These are phyloP conservation scores for Fusarium bactridioides DNA, from an alignment of 2,329 filamentous ascomycete genomes.

Conservation along the genomic window DNA sequence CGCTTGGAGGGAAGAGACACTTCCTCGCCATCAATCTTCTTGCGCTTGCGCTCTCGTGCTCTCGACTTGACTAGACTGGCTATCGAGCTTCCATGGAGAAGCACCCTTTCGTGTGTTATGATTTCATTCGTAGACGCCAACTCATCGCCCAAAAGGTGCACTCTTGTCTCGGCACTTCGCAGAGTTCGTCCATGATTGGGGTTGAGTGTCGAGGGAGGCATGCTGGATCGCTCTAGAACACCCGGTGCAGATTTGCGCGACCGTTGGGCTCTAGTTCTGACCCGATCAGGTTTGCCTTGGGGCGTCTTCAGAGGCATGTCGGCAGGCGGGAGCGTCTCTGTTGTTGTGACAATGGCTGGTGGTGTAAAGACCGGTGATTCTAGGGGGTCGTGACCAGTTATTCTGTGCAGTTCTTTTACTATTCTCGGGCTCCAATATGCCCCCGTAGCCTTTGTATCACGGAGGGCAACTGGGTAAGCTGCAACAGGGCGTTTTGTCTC, in stretches of 20 bases:
- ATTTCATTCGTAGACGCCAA: not conserved
- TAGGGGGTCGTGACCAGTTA: conserved; percentile 41
- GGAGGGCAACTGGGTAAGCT: conserved; percentile 52
- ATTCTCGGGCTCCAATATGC: conserved; percentile 57
- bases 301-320: conserved; percentile 1
- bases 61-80: conserved; percentile 60
- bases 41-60: conserved; percentile 56
- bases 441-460: conserved; percentile 56
- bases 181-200: conserved; percentile 48
- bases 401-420: conserved; percentile 48
- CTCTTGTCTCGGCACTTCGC: conserved; percentile 27
- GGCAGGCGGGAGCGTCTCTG: not conserved
- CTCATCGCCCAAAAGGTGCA: not conserved
- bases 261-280: conserved; percentile 43
- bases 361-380: conserved; percentile 30
- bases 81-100: conserved; percentile 52
- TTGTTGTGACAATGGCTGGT: not conserved
- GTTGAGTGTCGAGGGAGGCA: conserved; percentile 47
- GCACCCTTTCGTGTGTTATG: conserved; percentile 13
- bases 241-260: conserved; percentile 53
- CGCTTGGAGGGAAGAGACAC: conserved; percentile 36
- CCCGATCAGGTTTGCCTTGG: conserved; percentile 23
- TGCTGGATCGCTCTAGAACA: conserved; percentile 43
- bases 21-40: conserved; percentile 53
- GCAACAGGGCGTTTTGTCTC: conserved; percentile 46